A percentile compares a stretch with the other conserved stretches of the same genome.
phyloP scores from a whole-genome alignment of 805 yeast species.

The Ascoidea asiatica region DNA sequence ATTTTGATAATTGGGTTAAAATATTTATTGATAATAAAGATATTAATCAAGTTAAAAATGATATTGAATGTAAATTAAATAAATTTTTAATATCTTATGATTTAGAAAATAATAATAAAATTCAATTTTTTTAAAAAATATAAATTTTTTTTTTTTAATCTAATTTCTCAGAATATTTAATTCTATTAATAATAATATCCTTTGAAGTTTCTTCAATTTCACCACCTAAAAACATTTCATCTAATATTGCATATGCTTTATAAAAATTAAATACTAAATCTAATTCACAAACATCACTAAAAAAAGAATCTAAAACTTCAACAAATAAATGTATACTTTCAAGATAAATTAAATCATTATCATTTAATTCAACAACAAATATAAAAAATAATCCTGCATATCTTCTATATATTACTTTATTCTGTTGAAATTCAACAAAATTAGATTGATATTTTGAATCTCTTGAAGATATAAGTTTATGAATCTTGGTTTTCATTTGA shows the following conservation, averaged over 20 bases:
- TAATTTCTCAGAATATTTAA: slow-evolving; percentile 49
- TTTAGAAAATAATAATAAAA: slow-evolving; percentile 1
- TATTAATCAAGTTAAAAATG: slow-evolving; percentile 2
- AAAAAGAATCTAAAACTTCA: slow-evolving; percentile 74
- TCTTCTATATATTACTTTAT: slow-evolving; percentile 69
- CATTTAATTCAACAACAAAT: slow-evolving; percentile 66
- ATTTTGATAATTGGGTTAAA: slow-evolving; percentile 35
- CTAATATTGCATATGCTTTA: slow-evolving; percentile 69
- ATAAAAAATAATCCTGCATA: slow-evolving; percentile 89
- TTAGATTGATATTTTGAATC: slow-evolving; percentile 78
- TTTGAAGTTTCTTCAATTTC: slow-evolving; percentile 82
- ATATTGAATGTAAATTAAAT: neutral
- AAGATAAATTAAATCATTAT: slow-evolving; percentile 70
- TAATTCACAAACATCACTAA: slow-evolving; percentile 85
- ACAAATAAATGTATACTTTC: slow-evolving; percentile 83
- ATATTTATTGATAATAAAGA: slow-evolving; percentile 15
- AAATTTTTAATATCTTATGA: neutral
- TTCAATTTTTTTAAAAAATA: neutral
- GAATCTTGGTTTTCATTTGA: slow-evolving; percentile 47
- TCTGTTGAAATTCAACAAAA: slow-evolving; percentile 57
- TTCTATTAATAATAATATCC: slow-evolving; percentile 45
- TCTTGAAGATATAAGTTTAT: slow-evolving; percentile 65
- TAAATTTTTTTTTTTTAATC: slow-evolving; percentile 22
- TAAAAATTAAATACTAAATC: slow-evolving; percentile 88
- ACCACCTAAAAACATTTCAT: slow-evolving; percentile 83